phyloP scores from a whole-genome alignment of 1,139 yeast genomes.

The Yamadazyma buinensis region DNA sequence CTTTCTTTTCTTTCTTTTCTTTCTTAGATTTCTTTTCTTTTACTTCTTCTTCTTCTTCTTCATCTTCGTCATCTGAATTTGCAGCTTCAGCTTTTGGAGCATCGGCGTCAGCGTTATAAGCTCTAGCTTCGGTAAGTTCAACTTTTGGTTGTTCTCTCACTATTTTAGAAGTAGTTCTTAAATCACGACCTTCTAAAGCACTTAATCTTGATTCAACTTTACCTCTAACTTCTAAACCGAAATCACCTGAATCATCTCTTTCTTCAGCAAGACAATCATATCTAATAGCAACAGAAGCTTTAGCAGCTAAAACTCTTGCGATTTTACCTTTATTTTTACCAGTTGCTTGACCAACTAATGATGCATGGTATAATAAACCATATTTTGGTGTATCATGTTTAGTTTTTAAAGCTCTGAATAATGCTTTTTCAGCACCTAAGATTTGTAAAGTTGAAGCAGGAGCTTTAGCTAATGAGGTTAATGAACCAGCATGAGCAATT shows the following conservation, averaged over 20 bases:
- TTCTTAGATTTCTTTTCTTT: constrained; percentile 35
- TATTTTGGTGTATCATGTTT: constrained; percentile 98
- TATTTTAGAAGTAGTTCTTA: constrained; percentile 77
- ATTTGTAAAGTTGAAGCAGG: constrained; percentile 99
- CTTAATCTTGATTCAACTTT: constrained; percentile 94
- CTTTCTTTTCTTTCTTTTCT: constrained; percentile 29
- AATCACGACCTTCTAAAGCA: constrained; percentile 91
- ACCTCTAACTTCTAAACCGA: constrained; percentile 87
- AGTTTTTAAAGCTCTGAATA: constrained; percentile 96
- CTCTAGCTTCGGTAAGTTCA: constrained; percentile 76
- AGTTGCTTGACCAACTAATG: constrained; percentile 93
- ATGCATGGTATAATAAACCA: constrained; percentile 95
- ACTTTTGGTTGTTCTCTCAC: constrained; percentile 77
- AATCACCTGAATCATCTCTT: constrained; percentile 90
- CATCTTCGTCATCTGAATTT: constrained; percentile 49
- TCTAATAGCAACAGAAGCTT: constrained; percentile 94
- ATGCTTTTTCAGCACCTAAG: constrained; percentile 98
- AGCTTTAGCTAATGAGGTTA: constrained; percentile 92
- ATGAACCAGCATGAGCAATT: constrained; percentile 97
- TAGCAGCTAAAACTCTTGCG: constrained; percentile 98
- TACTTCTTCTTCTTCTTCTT: constrained; percentile 32
- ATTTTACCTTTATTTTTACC: constrained; percentile 98
- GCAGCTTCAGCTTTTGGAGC: constrained; percentile 45
- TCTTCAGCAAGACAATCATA: constrained; percentile 97
- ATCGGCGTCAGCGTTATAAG: constrained; percentile 94